Base-by-base conservation (phyloP, 2,329 filamentous ascomycete genomes). In the Ascochyta lentis region DNA sequence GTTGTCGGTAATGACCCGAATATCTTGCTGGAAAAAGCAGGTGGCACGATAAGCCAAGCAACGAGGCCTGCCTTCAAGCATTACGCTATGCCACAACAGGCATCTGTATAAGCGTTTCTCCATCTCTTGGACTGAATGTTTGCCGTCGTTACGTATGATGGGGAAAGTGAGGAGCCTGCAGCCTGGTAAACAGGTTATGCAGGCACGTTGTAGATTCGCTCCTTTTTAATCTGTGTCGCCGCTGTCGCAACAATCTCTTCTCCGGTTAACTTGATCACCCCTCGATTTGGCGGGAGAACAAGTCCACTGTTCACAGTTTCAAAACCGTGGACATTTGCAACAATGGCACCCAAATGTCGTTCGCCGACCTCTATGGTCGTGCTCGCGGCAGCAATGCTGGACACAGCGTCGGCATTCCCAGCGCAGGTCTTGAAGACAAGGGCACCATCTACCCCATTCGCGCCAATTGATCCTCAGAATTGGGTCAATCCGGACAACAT, bases 401-500 rank as follows among this genome's bases (percentile, higher is more conserved):
- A 54, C 19, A 27, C 60, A 9, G 59, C 47, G 12, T 56, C 58
- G 13, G 64, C 63, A 9, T 49, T 59, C n/a, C 64, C 64, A 40
- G 63, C 65, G 26, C 53, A 65, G 3, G 40, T 61, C 13, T 50
- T 58, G 16, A 55, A 58, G 35, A 50, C 57, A 13, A 59, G 46
- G 22, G 55, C 60, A 23, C 40, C 37, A n/a, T 60, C 57, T 16
- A 76, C 80, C 40, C 80, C 81, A 0, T 84, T 84, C 61, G 70
- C 76, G 15, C 71, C 81, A 3, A 74, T 84, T 33, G 82, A 84
- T 60, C 76, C 77, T 35, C 82, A 84, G 64, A 76, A 80, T 31
- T 83, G 81, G 79, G 79, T 80, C 7, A 83, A 83, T 54, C 81
- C 81, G 0, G 80, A 83, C 58, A 78, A 82, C 65, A 83, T 84